Evolutionary conservation across 2,329 filamentous ascomycete genomes (phyloP).

Genomic region (Fonsecaea nubica): DNA sequence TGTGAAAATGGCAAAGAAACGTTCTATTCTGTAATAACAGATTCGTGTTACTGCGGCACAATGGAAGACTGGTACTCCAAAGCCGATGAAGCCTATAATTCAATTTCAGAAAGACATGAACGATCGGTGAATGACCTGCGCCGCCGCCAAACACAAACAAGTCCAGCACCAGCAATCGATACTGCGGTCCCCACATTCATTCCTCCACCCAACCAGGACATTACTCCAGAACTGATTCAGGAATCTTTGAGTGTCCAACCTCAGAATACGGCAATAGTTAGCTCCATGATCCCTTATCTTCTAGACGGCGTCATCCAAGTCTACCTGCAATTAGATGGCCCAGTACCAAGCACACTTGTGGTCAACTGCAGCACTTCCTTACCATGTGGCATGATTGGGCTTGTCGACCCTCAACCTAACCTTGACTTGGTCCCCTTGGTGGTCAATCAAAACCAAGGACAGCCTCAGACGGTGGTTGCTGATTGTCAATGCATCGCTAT

Average conservation of each 20-base stretch:
- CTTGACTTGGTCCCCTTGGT: constrained; percentile 36
- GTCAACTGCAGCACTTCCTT: constrained; percentile 38
- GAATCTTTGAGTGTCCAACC: constrained; percentile 36
- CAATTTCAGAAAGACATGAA: constrained; percentile 7
- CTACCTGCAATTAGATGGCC: constrained; percentile 35
- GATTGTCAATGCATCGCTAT: constrained; percentile 39
- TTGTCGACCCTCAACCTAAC: constrained; percentile 31
- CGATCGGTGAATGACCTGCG: constrained; percentile 11
- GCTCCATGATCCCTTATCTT: constrained; percentile 37
- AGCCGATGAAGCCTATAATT: constrained; percentile 7
- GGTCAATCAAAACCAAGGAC: constrained; percentile 34
- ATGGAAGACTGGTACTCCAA: constrained; percentile 24
- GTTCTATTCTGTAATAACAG: constrained; percentile 29
- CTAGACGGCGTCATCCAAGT: constrained; percentile 31
- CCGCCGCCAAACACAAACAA: constrained; percentile 25
- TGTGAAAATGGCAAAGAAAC: constrained; percentile 23
- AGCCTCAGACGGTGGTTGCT: constrained; percentile 30
- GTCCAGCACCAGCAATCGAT: constrained; percentile 12
- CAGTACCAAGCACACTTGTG: constrained; percentile 34
- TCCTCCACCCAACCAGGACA: constrained; percentile 38
- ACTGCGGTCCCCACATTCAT: constrained; percentile 34
- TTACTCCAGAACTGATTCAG: constrained; percentile 36
- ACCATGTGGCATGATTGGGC: constrained; percentile 35
- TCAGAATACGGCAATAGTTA: constrained; percentile 36
- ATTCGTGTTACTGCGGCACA: constrained; percentile 27